Percentiles rank a stretch among this genome's conserved stretches.
Conservation (phyloP, 2,329 filamentous ascomycete genomes). For the Lasiodiplodia theobromae region DNA sequence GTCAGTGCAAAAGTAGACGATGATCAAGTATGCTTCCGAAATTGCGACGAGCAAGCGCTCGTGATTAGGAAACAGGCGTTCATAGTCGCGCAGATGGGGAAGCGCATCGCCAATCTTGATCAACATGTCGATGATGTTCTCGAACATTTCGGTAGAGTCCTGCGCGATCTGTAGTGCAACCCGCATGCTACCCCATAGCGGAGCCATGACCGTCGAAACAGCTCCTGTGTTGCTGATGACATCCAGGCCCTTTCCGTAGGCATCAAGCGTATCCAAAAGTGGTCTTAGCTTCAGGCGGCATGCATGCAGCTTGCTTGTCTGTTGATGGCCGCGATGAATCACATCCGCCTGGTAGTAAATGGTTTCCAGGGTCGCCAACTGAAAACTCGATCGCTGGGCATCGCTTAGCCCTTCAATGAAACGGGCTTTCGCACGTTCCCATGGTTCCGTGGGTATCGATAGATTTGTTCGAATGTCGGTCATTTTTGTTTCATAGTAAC, state of each 20-base stretch:
- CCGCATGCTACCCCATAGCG: slow-evolving; percentile 37
- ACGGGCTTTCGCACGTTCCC: slow-evolving; percentile 33
- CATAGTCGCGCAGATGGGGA: slow-evolving; percentile 36
- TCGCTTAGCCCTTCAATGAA: slow-evolving; percentile 34
- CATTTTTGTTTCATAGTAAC: not conserved
- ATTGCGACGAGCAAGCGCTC: slow-evolving; percentile 34
- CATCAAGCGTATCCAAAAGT: slow-evolving; percentile 33
- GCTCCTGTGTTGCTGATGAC: slow-evolving; percentile 34
- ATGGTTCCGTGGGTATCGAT: slow-evolving; percentile 35
- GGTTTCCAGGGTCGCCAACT: slow-evolving; percentile 36
- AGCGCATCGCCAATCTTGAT: slow-evolving; percentile 35
- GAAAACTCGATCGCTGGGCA: slow-evolving; percentile 31
- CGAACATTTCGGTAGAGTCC: slow-evolving; percentile 35
- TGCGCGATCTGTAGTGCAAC: slow-evolving; percentile 35
- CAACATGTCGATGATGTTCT: slow-evolving; percentile 37
- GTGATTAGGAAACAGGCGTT: slow-evolving; percentile 34
- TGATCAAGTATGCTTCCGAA: slow-evolving; percentile 34
- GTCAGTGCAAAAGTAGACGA: slow-evolving; percentile 33
- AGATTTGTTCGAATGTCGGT: slow-evolving; percentile 27
- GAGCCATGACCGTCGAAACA: slow-evolving; percentile 32
- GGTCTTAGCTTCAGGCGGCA: slow-evolving; percentile 34
- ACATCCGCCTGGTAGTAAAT: slow-evolving; percentile 37
- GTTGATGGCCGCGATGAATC: slow-evolving; percentile 34
- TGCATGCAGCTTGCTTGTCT: slow-evolving; percentile 31
- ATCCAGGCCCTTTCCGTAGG: slow-evolving; percentile 36